Base-by-base conservation (phyloP, 441 rosid genomes). In the Iberis amara region DNA sequence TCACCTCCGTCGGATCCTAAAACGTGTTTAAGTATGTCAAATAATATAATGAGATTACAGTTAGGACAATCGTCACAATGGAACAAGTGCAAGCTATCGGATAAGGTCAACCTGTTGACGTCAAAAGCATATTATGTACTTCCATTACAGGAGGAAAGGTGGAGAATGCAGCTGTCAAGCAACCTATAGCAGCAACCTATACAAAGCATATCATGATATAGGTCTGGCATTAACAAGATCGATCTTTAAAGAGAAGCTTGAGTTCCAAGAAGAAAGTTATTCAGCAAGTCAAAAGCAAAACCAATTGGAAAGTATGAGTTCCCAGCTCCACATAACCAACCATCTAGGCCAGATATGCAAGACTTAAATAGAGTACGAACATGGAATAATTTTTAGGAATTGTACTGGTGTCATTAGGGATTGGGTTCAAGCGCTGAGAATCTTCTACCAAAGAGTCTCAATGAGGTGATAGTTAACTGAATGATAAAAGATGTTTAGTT, bases 121-220 rank as follows among this genome's bases (percentile, higher is more conserved):
- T 66, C 37, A 64, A 54, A 46, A 87, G 81, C 80, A 87, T 76
- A 68, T 74, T 73, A 61, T 78, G 80, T 58, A 87, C 82, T 47
- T 63, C 64, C 41, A 59, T 65, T 8, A 65, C 73, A 62, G 89
- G 69, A 66, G 90, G 84, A 66, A 83, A 77, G 50, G 82, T 73
- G 54, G 96, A 85, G 38, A 87, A 75, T 59, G 96, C 87, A 48
- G 85, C 74, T 4, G 86, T 70, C 79, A 91, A 59, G 79, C 96
- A 91, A 73, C 77, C 73, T 63, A 85, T 66, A 63, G 83, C 68
- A 53, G 84, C 76, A 64, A 73, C 87, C 98, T 91, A 73, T 57
- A 61, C 53, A 65, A 70, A 71, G 15, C 11, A 54, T 11, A 48
- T 47, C 47, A 53, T 47, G 8, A 38, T 27, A 42, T 50, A 64